These are phyloP conservation scores for Solanum appendiculatum DNA, from an alignment of 257 asterid species.

Conservation along the genomic window DNA sequence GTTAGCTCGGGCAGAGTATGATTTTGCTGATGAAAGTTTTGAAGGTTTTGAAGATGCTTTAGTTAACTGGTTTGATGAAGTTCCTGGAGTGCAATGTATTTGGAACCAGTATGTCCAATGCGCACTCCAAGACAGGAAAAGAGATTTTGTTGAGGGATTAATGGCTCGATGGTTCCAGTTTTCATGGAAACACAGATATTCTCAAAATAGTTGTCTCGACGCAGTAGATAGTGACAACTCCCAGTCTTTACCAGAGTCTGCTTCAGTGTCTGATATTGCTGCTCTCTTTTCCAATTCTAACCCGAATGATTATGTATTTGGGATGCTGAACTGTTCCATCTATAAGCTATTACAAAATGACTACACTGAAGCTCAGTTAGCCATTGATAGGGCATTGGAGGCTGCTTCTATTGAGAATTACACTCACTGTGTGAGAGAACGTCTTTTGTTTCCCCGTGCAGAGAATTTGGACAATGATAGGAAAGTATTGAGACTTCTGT, in stretches of 20 bases:
- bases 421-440: conserved; percentile 32
- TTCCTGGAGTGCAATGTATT: conserved; percentile 36
- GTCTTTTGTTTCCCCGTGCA: conserved; percentile 11
- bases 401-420: conserved; percentile 25
- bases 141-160: conserved; percentile 21
- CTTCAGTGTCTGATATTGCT: conserved; percentile 14
- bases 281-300: conserved; percentile 10
- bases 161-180: conserved; percentile 29
- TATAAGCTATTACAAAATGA: conserved; percentile 25
- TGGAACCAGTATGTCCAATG: conserved; percentile 38
- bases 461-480: conserved; percentile 2
- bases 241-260: background rate
- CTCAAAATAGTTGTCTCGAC: background rate
- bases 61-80: conserved; percentile 28
- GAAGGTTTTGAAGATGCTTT: conserved; percentile 33
- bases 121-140: conserved; percentile 15
- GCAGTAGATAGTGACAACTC: background rate
- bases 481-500: conserved; percentile 8
- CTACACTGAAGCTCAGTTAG: conserved; percentile 14
- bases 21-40: conserved; percentile 13
- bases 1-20: conserved; percentile 27
- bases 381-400: conserved; percentile 24
- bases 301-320: conserved; percentile 23
- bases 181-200: conserved; percentile 5
- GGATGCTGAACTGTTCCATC: conserved; percentile 32